Conservation (phyloP, 2,329 filamentous ascomycete species). For the Colletotrichum shisoi region DNA sequence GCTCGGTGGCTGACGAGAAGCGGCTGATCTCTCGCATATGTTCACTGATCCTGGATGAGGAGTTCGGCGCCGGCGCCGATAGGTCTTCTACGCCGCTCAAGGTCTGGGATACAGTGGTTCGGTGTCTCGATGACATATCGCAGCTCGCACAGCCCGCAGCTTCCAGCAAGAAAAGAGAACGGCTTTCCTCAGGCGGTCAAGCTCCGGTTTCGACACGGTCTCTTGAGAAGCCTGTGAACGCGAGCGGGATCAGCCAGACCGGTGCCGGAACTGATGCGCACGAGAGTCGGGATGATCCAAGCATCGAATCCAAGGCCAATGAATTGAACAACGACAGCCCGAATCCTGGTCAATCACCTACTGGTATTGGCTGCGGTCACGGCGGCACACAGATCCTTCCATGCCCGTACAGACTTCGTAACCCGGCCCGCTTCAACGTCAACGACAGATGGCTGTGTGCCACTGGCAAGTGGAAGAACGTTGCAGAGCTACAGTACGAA, state of each 20-base stretch:
- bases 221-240: neutral
- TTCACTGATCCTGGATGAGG: slow-evolving; percentile 33
- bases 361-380: too few relatives aligned
- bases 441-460: slow-evolving; percentile 55
- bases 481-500: slow-evolving; percentile 47
- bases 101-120: slow-evolving; percentile 31
- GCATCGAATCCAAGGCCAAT: neutral
- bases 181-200: neutral
- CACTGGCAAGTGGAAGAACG: slow-evolving; percentile 53
- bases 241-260: neutral
- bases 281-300: neutral
- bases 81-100: slow-evolving; percentile 29
- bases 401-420: slow-evolving; percentile 56
- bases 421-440: slow-evolving; percentile 56
- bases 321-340: neutral
- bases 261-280: neutral
- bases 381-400: neutral
- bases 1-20: neutral
- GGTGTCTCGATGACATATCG: slow-evolving; percentile 26
- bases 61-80: slow-evolving; percentile 10
- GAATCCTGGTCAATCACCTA: neutral
- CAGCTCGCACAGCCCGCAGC: neutral
- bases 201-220: neutral
- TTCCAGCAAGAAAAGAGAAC: neutral
- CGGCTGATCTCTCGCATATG: slow-evolving; percentile 28